A percentile compares a stretch with the other conserved stretches of the same genome.
phyloP scores from a whole-genome alignment of 352 stramenopile genomes.

The Phytophthora kernoviae region DNA sequence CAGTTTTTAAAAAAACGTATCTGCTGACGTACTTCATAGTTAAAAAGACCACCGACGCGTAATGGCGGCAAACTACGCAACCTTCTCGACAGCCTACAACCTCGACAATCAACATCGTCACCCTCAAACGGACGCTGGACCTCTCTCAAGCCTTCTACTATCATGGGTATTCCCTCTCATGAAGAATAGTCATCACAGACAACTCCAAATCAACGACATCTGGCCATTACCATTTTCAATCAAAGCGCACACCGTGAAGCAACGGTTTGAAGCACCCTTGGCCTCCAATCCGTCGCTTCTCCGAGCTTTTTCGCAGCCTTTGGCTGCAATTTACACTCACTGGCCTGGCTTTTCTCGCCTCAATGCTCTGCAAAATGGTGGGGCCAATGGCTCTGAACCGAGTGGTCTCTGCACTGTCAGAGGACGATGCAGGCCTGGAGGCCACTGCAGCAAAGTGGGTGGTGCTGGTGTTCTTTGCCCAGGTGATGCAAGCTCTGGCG shows the following conservation, averaged over 20 bases:
- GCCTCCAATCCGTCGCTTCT: constrained; percentile 23
- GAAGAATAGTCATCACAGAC: constrained; percentile 37
- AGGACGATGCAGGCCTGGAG: constrained; percentile 12
- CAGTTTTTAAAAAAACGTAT: too few species aligned
- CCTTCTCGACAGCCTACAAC: background rate
- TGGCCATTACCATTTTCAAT: constrained; percentile 37
- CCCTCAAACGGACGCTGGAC: constrained; percentile 27
- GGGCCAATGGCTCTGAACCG: constrained; percentile 47
- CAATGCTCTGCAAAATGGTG: constrained; percentile 46
- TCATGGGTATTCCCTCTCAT: constrained; percentile 55
- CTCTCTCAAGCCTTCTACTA: constrained; percentile 40
- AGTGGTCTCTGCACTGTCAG: constrained; percentile 37
- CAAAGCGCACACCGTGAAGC: constrained; percentile 20
- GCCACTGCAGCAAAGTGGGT: constrained; percentile 19
- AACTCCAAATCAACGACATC: constrained; percentile 45
- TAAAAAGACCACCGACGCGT: background rate
- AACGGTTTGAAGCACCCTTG: constrained; percentile 27
- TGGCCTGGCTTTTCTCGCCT: constrained; percentile 40
- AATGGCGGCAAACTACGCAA: constrained; percentile 11
- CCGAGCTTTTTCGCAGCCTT: constrained; percentile 34
- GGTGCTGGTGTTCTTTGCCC: constrained; percentile 42
- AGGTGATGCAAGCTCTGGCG: constrained; percentile 50
- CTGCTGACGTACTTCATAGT: too few species aligned
- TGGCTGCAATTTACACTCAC: constrained; percentile 39
- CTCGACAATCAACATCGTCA: background rate